Conservation (phyloP, 2,329 filamentous ascomycete genomes). For the Trichophaea hybrida region DNA sequence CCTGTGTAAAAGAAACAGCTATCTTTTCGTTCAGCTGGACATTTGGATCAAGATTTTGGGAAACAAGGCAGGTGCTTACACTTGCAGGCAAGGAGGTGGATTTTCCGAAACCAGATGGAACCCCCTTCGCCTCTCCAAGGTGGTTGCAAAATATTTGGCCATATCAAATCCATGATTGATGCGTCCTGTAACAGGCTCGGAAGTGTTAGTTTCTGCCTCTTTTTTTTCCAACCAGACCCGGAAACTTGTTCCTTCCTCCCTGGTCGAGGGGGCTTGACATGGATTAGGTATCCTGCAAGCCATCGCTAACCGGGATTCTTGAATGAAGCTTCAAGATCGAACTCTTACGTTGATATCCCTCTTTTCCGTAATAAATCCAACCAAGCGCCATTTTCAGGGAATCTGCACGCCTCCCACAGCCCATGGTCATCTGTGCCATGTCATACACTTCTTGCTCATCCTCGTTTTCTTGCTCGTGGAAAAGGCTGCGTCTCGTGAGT, state of each 20-base stretch:
- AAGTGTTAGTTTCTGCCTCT: slow-evolving; percentile 2
- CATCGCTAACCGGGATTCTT: background rate
- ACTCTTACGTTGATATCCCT: slow-evolving; percentile 48
- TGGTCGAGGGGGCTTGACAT: background rate
- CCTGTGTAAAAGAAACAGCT: slow-evolving; percentile 68
- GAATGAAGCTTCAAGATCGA: background rate
- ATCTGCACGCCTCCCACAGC: slow-evolving; percentile 80
- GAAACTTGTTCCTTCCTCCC: background rate
- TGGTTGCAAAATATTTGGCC: slow-evolving; percentile 51
- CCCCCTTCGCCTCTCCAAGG: slow-evolving; percentile 42
- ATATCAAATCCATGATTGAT: slow-evolving; percentile 59
- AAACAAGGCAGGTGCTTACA: slow-evolving; percentile 31
- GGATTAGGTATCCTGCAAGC: background rate
- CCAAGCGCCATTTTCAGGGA: slow-evolving; percentile 72
- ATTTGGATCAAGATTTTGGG: slow-evolving; percentile 1
- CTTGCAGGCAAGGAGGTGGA: slow-evolving; percentile 76
- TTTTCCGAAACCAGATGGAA: slow-evolving; percentile 60
- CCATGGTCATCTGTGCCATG: slow-evolving; percentile 78
- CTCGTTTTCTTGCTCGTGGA: slow-evolving; percentile 44
- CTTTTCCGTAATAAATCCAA: slow-evolving; percentile 76
- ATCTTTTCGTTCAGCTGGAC: background rate
- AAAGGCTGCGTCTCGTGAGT: slow-evolving; percentile 35
- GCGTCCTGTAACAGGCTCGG: slow-evolving; percentile 5
- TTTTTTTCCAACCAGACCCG: background rate
- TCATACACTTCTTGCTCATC: slow-evolving; percentile 50